These are phyloP conservation scores for Blepharisma japonicum DNA, from an alignment of 73 alveolate genomes.

Conservation along the genomic window DNA sequence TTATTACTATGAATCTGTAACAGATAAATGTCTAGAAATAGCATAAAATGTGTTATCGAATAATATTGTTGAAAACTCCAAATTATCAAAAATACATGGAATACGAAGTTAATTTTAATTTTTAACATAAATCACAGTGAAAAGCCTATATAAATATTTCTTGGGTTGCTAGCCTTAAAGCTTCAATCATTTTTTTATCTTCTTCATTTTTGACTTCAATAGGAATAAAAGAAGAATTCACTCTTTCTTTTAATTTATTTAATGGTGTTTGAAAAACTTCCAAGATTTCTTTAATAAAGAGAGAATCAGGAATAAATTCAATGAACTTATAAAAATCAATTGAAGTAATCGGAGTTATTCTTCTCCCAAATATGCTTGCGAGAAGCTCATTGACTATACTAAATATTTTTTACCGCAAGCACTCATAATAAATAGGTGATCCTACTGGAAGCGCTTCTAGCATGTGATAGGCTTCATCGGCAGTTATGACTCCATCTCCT, in stretches of 20 bases:
- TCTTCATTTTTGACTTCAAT: no score
- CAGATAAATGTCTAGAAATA: no score
- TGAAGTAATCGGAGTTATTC: not conserved
- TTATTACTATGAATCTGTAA: no score
- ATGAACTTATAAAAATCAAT: not conserved
- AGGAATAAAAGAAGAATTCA: not conserved
- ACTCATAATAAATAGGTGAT: constrained; percentile 6
- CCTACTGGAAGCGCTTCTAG: not conserved
- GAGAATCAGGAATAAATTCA: not conserved
- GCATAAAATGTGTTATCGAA: no score
- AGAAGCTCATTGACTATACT: constrained; percentile 20
- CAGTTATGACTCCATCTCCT: not conserved
- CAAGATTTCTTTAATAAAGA: not conserved
- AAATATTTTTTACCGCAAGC: not conserved
- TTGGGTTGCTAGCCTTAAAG: no score
- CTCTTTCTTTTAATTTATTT: not conserved
- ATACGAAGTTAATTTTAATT: no score
- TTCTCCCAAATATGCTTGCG: constrained; percentile 17
- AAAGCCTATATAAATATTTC: no score
- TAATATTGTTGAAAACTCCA: no score
- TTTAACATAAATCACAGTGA: no score
- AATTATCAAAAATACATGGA: no score
- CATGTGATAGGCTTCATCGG: not conserved
- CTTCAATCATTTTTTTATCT: no score
- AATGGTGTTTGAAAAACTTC: not conserved